Percentiles rank a stretch among this genome's conserved stretches.
Conservation (phyloP, 371 early-diverging fungal species). For the Dichotomocladium elegans region DNA sequence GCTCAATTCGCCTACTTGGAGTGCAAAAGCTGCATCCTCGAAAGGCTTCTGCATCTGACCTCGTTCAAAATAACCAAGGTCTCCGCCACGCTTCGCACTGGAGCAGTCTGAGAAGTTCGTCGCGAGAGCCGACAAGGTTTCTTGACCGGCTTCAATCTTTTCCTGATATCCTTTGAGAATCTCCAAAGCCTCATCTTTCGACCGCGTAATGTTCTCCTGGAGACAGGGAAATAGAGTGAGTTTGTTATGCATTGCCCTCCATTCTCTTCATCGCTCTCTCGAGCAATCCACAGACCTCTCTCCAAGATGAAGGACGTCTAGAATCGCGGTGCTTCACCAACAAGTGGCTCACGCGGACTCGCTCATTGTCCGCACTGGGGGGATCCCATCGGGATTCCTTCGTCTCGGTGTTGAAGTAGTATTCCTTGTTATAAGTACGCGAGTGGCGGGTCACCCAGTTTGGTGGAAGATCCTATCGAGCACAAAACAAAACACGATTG, state of each 20-base stretch:
- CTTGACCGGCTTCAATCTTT: slow-evolving; percentile 60
- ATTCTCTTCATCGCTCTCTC: no score
- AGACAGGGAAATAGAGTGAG: not conserved
- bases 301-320: slow-evolving; percentile 90
- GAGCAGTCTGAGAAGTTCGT: slow-evolving; percentile 82
- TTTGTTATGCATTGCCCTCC: no score
- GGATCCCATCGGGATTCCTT: slow-evolving; percentile 82
- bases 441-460: slow-evolving; percentile 76
- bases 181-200: slow-evolving; percentile 82
- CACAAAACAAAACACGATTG: no score
- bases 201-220: slow-evolving; percentile 76
- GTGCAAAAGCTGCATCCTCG: slow-evolving; percentile 86
- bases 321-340: slow-evolving; percentile 88
- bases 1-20: slow-evolving; percentile 83
- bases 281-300: slow-evolving; percentile 40
- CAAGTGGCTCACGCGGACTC: slow-evolving; percentile 85
- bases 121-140: slow-evolving; percentile 68
- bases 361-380: slow-evolving; percentile 51
- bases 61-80: slow-evolving; percentile 82
- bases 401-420: slow-evolving; percentile 86
- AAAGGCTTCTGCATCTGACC: slow-evolving; percentile 87
- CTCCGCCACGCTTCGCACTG: slow-evolving; percentile 85
- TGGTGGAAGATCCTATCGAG: slow-evolving; percentile 58
- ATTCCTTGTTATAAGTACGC: slow-evolving; percentile 64
- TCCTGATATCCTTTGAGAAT: slow-evolving; percentile 55